Conservation (phyloP, 23 red algal species). For the Rhodosorus marinus region DNA sequence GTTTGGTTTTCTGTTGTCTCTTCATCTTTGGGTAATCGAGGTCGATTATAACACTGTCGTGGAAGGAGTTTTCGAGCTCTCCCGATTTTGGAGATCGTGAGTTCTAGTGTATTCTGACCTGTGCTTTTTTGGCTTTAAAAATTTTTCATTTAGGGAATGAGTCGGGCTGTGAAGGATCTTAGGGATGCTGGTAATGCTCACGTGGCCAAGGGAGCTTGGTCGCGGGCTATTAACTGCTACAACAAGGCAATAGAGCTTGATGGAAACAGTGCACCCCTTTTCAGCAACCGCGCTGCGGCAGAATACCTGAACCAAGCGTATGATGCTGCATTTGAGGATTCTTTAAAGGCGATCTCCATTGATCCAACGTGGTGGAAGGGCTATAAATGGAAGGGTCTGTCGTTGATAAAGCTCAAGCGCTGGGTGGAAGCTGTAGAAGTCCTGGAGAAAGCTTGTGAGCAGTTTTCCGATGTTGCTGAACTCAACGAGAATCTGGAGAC, state of each 20-base stretch:
- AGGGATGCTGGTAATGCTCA: conserved; percentile 57
- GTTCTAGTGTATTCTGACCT: no score
- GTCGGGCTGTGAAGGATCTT: no score
- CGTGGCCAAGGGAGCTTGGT: conserved; percentile 48
- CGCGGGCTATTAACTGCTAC: conserved; percentile 54
- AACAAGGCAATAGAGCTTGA: conserved; percentile 53
- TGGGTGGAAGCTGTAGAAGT: conserved; percentile 72
- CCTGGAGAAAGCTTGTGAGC: conserved; percentile 42
- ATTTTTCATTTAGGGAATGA: no score
- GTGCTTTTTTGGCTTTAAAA: no score
- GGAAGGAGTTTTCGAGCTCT: no score
- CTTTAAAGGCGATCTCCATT: conserved; percentile 43
- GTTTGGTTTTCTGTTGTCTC: no score
- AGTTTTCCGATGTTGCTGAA: conserved; percentile 24
- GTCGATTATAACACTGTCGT: no score
- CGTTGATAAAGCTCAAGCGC: conserved; percentile 58
- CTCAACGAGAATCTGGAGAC: conserved; percentile 48
- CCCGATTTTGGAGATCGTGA: no score
- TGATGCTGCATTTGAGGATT: conserved; percentile 66
- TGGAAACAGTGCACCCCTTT: conserved; percentile 42
- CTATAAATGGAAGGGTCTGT: conserved; percentile 65
- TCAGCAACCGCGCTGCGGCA: conserved; percentile 71
- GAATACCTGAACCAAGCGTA: conserved; percentile 54
- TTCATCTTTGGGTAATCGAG: no score
- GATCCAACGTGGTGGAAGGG: conserved; percentile 81